A percentile compares a stretch with the other conserved stretches of the same genome.
These are phyloP conservation scores for Alternaria metachromatica DNA, from an alignment of 2,329 filamentous ascomycete species.

Conservation along the genomic window DNA sequence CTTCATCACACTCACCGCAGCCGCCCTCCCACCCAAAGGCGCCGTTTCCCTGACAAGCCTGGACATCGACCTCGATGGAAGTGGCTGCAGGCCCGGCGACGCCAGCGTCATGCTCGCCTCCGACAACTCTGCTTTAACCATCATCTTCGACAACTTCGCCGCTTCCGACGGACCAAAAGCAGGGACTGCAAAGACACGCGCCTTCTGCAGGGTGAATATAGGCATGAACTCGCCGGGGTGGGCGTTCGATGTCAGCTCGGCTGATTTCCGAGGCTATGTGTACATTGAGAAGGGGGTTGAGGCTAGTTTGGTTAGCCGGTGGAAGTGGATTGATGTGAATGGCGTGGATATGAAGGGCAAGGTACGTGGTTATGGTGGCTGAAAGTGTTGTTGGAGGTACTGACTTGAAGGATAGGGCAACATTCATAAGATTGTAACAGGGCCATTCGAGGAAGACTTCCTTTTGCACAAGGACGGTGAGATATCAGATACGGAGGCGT, in stretches of 20 bases:
- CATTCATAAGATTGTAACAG: conserved; percentile 29
- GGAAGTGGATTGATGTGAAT: conserved; percentile 37
- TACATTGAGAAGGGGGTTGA: conserved; percentile 22
- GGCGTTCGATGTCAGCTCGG: conserved; percentile 31
- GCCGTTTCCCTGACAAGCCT: conserved; percentile 17
- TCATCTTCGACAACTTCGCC: conserved; percentile 35
- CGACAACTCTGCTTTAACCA: conserved; percentile 33
- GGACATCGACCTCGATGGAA: conserved; percentile 32
- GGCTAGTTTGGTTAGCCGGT: conserved; percentile 33
- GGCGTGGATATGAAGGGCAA: conserved; percentile 33
- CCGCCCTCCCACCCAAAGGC: conserved; percentile 18
- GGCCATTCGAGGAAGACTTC: conserved; percentile 31
- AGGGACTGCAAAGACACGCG: conserved; percentile 23
- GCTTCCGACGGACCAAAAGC: conserved; percentile 34
- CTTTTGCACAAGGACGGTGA: conserved; percentile 36
- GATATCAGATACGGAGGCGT: conserved; percentile 23
- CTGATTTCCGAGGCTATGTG: conserved; percentile 35
- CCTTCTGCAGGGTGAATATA: conserved; percentile 34
- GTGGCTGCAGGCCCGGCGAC: conserved; percentile 29
- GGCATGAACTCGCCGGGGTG: conserved; percentile 31
- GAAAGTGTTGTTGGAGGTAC: not conserved
- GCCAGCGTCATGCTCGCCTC: conserved; percentile 25
- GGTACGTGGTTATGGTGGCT: conserved; percentile 11
- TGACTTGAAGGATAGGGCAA: conserved; percentile 21
- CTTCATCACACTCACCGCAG: not conserved